Percentiles rank a stretch among this genome's conserved stretches.
Conservation (phyloP, 129 eudicot species). For the Pseudognaphalium luteoalbum region DNA sequence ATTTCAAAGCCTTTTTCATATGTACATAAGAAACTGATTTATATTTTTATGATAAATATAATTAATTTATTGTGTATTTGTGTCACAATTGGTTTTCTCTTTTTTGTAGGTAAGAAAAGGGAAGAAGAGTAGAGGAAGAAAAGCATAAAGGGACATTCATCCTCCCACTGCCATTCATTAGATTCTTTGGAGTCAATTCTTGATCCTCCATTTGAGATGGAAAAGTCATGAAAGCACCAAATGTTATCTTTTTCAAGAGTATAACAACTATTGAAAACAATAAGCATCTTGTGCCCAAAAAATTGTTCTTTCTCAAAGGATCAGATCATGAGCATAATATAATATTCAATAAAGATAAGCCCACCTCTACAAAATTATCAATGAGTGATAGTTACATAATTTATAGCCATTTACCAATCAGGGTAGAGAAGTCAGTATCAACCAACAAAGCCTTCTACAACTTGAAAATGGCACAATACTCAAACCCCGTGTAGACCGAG, state of each 20-base stretch:
- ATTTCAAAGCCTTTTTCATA: neutral
- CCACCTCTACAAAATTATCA: slow-evolving; percentile 13
- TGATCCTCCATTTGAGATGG: slow-evolving; percentile 35
- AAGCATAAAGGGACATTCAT: slow-evolving; percentile 50
- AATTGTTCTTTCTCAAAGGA: slow-evolving; percentile 25
- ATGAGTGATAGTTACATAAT: neutral
- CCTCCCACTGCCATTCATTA: slow-evolving; percentile 50
- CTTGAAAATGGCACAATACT: slow-evolving; percentile 11
- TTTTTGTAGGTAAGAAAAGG: slow-evolving; percentile 14
- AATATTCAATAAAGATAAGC: slow-evolving; percentile 18
- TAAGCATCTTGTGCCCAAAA: slow-evolving; percentile 45
- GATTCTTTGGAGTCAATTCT: slow-evolving; percentile 39
- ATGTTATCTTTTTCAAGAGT: slow-evolving; percentile 26
- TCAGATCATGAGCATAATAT: slow-evolving; percentile 34
- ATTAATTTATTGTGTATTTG: neutral
- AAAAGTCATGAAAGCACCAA: slow-evolving; percentile 44
- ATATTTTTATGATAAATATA: neutral
- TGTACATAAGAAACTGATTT: neutral
- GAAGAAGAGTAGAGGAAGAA: slow-evolving; percentile 41
- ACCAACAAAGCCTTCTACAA: neutral
- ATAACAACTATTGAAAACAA: slow-evolving; percentile 33
- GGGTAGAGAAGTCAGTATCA: slow-evolving; percentile 2
- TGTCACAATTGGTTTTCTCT: slow-evolving; percentile 4
- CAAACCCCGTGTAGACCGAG: slow-evolving; percentile 5
- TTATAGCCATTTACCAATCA: slow-evolving; percentile 1